Percentiles rank a stretch among this genome's conserved stretches.
These are phyloP conservation scores for Diplotaxis tenuifolia DNA, from an alignment of 345 rosid genomes.

Conservation along the genomic window DNA sequence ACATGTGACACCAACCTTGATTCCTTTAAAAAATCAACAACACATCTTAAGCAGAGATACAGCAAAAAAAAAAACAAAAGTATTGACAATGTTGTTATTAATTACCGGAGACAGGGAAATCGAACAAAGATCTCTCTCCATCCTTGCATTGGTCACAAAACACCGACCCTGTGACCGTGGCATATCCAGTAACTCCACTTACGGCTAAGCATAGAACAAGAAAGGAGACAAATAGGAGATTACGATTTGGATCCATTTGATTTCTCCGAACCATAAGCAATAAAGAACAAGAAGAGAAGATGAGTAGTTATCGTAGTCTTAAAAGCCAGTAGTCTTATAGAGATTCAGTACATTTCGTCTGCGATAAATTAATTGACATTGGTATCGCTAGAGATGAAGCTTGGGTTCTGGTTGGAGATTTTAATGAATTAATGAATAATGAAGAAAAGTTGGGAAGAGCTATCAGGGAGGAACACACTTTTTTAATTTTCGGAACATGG, in stretches of 20 bases:
- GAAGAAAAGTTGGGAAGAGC: too few species aligned
- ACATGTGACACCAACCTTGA: constrained; percentile 62
- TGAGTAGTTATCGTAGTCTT: background rate
- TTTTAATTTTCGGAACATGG: too few species aligned
- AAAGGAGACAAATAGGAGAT: constrained; percentile 41
- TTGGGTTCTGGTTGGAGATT: too few species aligned
- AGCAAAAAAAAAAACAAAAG: background rate
- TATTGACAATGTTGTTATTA: background rate
- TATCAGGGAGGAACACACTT: too few species aligned
- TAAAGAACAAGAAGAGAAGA: constrained; percentile 21
- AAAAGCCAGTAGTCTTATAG: constrained; percentile 3
- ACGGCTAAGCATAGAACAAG: constrained; percentile 51
- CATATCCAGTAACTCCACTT: constrained; percentile 51
- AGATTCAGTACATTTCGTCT: too few species aligned
- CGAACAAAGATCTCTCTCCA: constrained; percentile 68
- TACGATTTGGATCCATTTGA: constrained; percentile 46
- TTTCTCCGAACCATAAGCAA: constrained; percentile 28
- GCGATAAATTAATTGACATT: constrained; percentile 41
- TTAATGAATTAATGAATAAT: too few species aligned
- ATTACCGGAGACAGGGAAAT: constrained; percentile 68
- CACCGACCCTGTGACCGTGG: constrained; percentile 68
- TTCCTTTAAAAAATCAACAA: constrained; percentile 47
- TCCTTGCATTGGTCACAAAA: constrained; percentile 95
- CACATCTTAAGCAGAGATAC: background rate
- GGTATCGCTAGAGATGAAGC: too few species aligned